Evolutionary conservation across 495 filamentous ascomycete genomes (phyloP).

Genomic region (Trichocladium uniseriatum): DNA sequence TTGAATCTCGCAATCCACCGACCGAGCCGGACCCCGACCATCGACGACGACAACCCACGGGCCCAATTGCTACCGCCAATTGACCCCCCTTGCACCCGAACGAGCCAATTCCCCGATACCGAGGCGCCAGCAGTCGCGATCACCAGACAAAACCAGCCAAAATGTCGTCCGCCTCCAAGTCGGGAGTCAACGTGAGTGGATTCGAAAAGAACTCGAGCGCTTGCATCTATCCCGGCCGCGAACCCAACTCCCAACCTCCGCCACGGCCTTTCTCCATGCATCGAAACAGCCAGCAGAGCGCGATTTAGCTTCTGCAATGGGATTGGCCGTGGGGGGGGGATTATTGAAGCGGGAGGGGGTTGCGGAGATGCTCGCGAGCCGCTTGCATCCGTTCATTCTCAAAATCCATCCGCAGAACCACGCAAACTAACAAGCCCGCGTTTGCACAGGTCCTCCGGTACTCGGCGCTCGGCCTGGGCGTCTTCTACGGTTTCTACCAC

Average conservation of each 20-base stretch:
- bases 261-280: no score
- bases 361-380: no score
- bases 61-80: conserved; percentile 24
- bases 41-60: conserved; percentile 22
- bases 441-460: conserved; percentile 79
- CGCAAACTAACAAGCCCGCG: not conserved
- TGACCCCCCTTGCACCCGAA: conserved; percentile 9
- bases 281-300: no score
- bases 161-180: conserved; percentile 47
- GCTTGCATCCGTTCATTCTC: no score
- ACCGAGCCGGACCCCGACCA: conserved; percentile 14
- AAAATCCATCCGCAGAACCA: not conserved
- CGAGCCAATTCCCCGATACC: conserved; percentile 7
- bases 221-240: no score
- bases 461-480: conserved; percentile 74
- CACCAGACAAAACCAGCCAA: conserved; percentile 2
- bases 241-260: not conserved
- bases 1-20: conserved; percentile 16
- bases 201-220: no score
- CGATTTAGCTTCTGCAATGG: no score
- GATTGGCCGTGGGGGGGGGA: no score
- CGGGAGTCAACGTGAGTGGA: conserved; percentile 53
- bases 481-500: conserved; percentile 89
- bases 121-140: conserved; percentile 2
- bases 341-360: no score